Base-by-base conservation (phyloP, 1,284 basidiomycete genomes). In the Volvariella surrecta region DNA sequence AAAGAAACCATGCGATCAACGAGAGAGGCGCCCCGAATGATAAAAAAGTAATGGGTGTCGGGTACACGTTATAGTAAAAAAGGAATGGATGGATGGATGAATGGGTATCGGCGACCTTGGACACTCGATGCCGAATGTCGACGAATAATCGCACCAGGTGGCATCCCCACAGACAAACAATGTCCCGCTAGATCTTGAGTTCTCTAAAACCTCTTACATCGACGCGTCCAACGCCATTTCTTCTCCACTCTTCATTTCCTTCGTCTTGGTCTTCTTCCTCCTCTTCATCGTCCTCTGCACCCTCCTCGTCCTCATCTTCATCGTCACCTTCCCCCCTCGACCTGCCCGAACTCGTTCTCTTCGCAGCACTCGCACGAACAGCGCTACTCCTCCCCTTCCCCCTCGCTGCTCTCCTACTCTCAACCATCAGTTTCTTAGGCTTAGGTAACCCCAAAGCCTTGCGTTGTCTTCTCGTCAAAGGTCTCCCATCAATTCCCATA, bases 121-220 rank as follows among this genome's bases (percentile, higher is more conserved):
- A 21, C 6, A 17, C 8, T 16, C 11, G 15, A 7, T 7, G 15
- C 13, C 3, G 24, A 31, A 19, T 13, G 13, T 6, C 11, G 35
- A 43, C 30, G 8, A 22, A 3, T 24, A 40, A 18, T 3, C 10
- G 3, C 39, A 37, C 10, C 10, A 37, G 9, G 18, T 10, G 18
- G 18, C 10, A 37, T 10, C n/a, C n/a, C n/a, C n/a, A n/a, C n/a
- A n/a, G n/a, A n/a, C n/a, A n/a, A n/a, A n/a, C n/a, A n/a, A n/a
- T n/a, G n/a, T n/a, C 40, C 40, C 18, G 13, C 13, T 37, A 87
- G 52, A 89, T 89, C 73, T 77, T 85, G 58, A 89, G 59, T 64
- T 89, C 86, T 51, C 82, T 69, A 60, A 89, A 89, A 42, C 85
- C 85, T 45, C 85, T 68, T 46, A 88, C 83, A 58, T 89, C 85